Evolutionary conservation across 1,284 basidiomycete species (phyloP), one percentile per base, ranked within the genome.

Genomic region (Cryptococcus sp.): DNA sequence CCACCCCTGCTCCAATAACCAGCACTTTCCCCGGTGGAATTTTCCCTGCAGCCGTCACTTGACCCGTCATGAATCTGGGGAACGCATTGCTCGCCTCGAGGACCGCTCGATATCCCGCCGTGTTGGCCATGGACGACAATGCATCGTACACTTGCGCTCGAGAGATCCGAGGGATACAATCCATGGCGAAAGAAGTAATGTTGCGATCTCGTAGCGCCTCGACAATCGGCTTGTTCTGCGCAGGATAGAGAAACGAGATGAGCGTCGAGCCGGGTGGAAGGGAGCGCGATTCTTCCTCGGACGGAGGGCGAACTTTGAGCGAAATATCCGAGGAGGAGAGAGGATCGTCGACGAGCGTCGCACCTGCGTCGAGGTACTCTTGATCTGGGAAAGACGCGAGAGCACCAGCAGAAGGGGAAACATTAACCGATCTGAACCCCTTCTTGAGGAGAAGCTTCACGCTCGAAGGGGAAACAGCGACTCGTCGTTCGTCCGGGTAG

Each of bases 101-200:
- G 37, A 90, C 86, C 33, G 87, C 87, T 64, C 89, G 87, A 70
- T 90, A 90, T 7, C 87, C 87, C 14, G 86, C 81, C 41, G 88
- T 89, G 62, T 89, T 90, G 14, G 85, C 83, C 87, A 90, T 90
- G n/a, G 86, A 88, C 62, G 86, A 88, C 50, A 90, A 72, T 34
- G 84, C 87, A 70, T 90, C 87, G 58, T 87, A 89, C 22, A 85
- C 83, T 68, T 90, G 87, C 34, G 87, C 87, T 47, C 87, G 80
- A 49, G 86, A 88, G 59, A 90, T 88, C 52, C 87, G 81, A 57
- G 87, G 87, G 73, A 90, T 86, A 79, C 85, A 82, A 67, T 90
- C 87, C 87, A 90, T 90, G 3, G 78, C 81, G 59, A 86, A 85
- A 24, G 80, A 80, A 50, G 82, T 86, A 37, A 83, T 76, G 51